Conservation (phyloP, 2,329 filamentous ascomycete species). For the Rhynchosporium graminicola region DNA sequence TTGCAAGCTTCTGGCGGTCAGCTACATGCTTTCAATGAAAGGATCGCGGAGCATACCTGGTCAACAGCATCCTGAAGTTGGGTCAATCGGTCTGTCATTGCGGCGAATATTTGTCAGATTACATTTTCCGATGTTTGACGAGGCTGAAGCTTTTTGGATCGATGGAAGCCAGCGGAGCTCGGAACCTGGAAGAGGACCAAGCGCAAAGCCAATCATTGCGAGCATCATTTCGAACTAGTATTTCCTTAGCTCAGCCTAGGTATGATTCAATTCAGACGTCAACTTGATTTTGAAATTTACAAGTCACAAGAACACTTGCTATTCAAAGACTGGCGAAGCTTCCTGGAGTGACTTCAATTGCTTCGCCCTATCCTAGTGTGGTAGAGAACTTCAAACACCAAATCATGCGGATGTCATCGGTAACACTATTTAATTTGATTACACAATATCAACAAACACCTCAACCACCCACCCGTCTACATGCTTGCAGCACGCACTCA, state of each 20-base stretch:
- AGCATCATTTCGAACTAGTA: neutral
- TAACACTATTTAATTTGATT: neutral
- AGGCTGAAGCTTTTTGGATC: constrained; percentile 17
- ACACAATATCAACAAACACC: constrained; percentile 15
- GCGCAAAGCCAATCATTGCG: constrained; percentile 8
- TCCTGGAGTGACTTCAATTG: neutral
- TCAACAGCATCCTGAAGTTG: constrained; percentile 85
- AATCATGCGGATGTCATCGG: neutral
- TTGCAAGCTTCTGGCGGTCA: constrained; percentile 54
- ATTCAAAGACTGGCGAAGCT: too few relatives aligned
- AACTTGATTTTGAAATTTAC: too few relatives aligned
- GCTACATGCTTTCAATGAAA: neutral
- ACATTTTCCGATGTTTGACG: constrained; percentile 18
- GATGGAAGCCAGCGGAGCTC: constrained; percentile 6
- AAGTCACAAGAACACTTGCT: too few relatives aligned
- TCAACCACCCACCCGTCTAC: constrained; percentile 7
- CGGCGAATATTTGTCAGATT: constrained; percentile 15
- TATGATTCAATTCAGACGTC: neutral
- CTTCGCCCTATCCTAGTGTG: neutral
- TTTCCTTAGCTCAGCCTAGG: neutral
- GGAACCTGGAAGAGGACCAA: neutral
- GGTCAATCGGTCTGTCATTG: constrained; percentile 75
- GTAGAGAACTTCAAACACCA: too few relatives aligned
- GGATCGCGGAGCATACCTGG: constrained; percentile 54
- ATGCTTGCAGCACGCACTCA: constrained; percentile 31